Percentiles rank a stretch among this genome's conserved stretches.
Conservation (phyloP, 1,284 basidiomycete species). For the Rhodotorula mucilaginosa region DNA sequence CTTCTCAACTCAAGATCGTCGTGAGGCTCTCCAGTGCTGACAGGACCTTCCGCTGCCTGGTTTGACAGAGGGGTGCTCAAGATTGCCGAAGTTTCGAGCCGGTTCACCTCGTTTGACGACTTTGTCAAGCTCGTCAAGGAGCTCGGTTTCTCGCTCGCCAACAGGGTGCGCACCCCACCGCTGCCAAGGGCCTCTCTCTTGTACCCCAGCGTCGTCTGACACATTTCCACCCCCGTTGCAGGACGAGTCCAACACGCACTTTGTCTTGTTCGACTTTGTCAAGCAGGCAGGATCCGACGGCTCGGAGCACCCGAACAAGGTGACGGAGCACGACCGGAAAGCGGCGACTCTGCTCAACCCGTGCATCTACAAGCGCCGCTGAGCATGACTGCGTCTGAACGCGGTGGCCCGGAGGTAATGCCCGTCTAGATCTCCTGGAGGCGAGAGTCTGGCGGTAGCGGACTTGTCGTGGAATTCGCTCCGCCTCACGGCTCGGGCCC, state of each 20-base stretch:
- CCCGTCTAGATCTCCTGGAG: neutral
- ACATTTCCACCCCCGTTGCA: constrained; percentile 46
- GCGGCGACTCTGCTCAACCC: constrained; percentile 72
- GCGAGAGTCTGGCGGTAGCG: too few relatives aligned
- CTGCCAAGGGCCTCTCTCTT: neutral
- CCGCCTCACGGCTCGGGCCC: too few relatives aligned
- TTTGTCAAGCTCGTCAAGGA: constrained; percentile 70
- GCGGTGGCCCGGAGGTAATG: too few relatives aligned
- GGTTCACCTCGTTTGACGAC: constrained; percentile 70
- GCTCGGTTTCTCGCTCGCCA: constrained; percentile 74
- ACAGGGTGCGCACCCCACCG: constrained; percentile 58
- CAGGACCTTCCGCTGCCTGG: too few relatives aligned
- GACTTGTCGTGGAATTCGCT: too few relatives aligned
- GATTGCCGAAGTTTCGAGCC: constrained; percentile 92
- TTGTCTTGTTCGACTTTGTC: constrained; percentile 78
- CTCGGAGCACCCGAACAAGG: constrained; percentile 55
- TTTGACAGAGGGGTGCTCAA: constrained; percentile 72
- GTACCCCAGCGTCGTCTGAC: neutral
- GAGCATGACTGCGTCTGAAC: neutral
- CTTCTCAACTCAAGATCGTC: neutral
- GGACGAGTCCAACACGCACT: constrained; percentile 82
- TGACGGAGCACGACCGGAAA: constrained; percentile 64
- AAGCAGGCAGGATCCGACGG: constrained; percentile 54
- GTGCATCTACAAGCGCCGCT: constrained; percentile 92
- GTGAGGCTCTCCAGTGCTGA: neutral